phyloP scores from a whole-genome alignment of 257 asterid genomes.

The Voacanga thouarsii region DNA sequence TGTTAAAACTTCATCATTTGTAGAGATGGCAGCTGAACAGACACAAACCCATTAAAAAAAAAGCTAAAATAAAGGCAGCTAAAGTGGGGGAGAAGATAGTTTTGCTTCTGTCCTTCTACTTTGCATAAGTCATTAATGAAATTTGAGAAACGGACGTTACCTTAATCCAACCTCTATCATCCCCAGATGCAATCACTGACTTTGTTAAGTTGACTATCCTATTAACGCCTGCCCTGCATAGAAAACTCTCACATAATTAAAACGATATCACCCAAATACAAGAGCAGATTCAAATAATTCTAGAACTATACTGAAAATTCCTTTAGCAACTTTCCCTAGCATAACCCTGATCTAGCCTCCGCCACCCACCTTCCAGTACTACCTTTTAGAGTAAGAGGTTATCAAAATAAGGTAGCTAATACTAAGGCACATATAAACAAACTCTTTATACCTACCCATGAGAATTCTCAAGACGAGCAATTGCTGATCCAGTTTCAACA shows the following conservation, averaged over 20 bases:
- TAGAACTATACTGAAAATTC: neutral
- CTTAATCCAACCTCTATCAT: slow-evolving; percentile 82
- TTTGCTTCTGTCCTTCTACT: too few relatives aligned
- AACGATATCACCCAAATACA: neutral
- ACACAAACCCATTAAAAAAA: too few relatives aligned
- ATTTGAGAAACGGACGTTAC: slow-evolving; percentile 28
- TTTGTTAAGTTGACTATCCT: slow-evolving; percentile 77
- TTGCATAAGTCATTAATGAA: too few relatives aligned
- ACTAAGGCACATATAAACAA: neutral
- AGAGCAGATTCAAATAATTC: neutral
- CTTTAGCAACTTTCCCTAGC: neutral
- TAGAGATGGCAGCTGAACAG: too few relatives aligned
- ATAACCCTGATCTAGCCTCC: neutral
- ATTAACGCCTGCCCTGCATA: slow-evolving; percentile 70
- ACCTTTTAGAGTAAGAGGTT: neutral
- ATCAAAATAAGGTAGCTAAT: neutral
- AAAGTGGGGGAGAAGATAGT: too few relatives aligned
- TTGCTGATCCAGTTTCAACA: slow-evolving; percentile 67
- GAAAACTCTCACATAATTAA: slow-evolving; percentile 1
- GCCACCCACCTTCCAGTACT: too few relatives aligned
- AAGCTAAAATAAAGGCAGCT: too few relatives aligned
- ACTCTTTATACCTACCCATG: slow-evolving; percentile 58
- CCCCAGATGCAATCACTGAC: slow-evolving; percentile 84
- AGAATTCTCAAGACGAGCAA: slow-evolving; percentile 63
- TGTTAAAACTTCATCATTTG: too few relatives aligned